Evolutionary conservation across 1,284 basidiomycete species (phyloP).

Genomic region (Wolfiporia cocos): DNA sequence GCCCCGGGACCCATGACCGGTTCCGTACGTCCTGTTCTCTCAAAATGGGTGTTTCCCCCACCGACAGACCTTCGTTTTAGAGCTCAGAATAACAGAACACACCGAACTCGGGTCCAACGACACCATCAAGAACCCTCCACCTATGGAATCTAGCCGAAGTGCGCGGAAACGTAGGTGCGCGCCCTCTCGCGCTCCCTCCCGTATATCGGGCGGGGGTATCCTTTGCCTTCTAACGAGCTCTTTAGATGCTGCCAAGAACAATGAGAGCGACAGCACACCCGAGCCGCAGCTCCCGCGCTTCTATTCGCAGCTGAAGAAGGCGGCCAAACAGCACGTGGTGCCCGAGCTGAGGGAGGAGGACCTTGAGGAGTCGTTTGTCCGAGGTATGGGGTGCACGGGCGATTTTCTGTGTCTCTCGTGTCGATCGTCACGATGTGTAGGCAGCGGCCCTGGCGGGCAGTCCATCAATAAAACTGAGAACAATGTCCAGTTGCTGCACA

Average conservation of each 20-base stretch:
- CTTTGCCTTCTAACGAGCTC: conserved; percentile 14
- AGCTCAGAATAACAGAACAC: conserved; percentile 55
- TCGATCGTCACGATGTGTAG: conserved; percentile 30
- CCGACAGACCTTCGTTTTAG: conserved; percentile 28
- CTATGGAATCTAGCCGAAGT: conserved; percentile 38
- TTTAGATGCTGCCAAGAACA: conserved; percentile 30
- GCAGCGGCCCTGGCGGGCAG: conserved; percentile 80
- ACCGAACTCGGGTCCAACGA: conserved; percentile 75
- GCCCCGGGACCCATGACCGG: conserved; percentile 33
- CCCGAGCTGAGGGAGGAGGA: conserved; percentile 69
- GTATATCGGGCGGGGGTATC: background rate
- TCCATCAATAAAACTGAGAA: conserved; percentile 84
- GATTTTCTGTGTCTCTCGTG: conserved; percentile 10
- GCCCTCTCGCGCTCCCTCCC: background rate
- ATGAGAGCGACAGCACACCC: conserved; percentile 25
- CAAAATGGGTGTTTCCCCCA: background rate
- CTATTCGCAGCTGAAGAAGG: conserved; percentile 66
- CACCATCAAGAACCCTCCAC: conserved; percentile 50
- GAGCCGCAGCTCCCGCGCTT: conserved; percentile 33
- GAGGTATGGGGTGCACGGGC: conserved; percentile 39
- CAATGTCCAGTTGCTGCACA: conserved; percentile 76
- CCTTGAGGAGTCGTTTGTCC: conserved; percentile 70
- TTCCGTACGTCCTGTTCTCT: conserved; percentile 43
- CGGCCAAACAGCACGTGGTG: conserved; percentile 50
- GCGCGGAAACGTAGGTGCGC: conserved; percentile 33